phyloP scores from a whole-genome alignment of 1,284 basidiomycete species.

The Peniophora sp. region DNA sequence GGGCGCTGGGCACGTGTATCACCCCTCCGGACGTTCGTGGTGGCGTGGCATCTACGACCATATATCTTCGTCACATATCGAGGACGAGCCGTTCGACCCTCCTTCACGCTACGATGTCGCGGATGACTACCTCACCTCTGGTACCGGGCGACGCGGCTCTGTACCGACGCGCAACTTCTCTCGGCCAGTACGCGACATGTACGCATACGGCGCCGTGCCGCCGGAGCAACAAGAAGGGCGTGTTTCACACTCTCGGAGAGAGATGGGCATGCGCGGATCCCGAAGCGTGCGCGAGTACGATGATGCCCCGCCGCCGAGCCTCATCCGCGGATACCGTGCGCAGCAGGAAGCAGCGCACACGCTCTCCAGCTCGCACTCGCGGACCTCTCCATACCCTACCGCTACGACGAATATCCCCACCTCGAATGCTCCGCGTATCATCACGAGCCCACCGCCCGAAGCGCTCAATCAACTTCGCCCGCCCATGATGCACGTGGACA shows the following conservation, averaged over 20 bases:
- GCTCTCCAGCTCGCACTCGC: not conserved
- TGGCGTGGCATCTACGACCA: constrained; percentile 48
- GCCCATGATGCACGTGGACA: too few species aligned
- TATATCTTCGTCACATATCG: constrained; percentile 35
- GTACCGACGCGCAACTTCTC: constrained; percentile 3
- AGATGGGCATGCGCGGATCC: not conserved
- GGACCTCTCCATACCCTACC: not conserved
- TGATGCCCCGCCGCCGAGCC: not conserved
- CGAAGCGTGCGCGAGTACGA: not conserved
- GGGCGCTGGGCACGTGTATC: constrained; percentile 17
- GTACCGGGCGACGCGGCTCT: too few species aligned
- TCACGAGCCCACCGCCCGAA: not conserved
- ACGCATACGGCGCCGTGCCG: not conserved
- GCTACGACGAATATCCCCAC: not conserved
- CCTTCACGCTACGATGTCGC: too few species aligned
- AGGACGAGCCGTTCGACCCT: constrained; percentile 14
- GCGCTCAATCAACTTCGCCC: not conserved
- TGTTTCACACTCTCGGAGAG: not conserved
- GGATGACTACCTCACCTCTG: too few species aligned
- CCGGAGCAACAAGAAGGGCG: not conserved
- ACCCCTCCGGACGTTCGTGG: constrained; percentile 39
- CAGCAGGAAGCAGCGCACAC: not conserved
- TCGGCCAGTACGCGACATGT: not conserved
- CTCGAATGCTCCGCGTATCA: not conserved
- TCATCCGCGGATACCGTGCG: not conserved